Evolutionary conservation across 2,329 filamentous ascomycete genomes (phyloP), one percentile per base, ranked within the genome.

Genomic region (Blastomyces gilchristii): DNA sequence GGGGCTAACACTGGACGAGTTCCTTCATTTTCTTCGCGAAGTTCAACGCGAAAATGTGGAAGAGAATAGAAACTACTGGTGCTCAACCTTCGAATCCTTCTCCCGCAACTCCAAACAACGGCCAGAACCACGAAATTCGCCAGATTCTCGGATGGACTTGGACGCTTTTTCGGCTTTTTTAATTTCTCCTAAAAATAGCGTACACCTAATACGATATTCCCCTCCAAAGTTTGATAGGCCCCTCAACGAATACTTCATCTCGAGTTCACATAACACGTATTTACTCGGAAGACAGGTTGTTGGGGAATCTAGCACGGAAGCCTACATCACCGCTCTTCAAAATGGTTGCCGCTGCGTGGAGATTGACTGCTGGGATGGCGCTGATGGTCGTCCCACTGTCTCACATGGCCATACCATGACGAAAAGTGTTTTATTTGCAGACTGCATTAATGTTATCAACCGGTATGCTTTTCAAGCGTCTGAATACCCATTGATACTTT

Each of bases 191-290:
- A 82, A 86, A 68, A 96, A 95, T 71, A 81, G 85, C 1, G 81
- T 89, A 2, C 82, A 91, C 52, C 77, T 82, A 37, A 82, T 83
- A 52, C 81, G 83, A 65, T 82, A 84, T n/a, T 76, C 83, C 14
- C 78, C 85, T 37, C 85, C 86, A 62, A 79, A 79, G 6, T 84
- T 97, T 62, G 86, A 96, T 71, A 85, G 89, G 31, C 94, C 94
- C 0, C 80, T 97, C 73, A 96, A 96, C 73, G 93, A 97, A 73
- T 99, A 99, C 76, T 97, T 91, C 79, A 94, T 99, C 68, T 97
- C 93, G 0, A 97, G 92, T 78, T 97, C 94, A 1, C 94, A 99
- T 81, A 99, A 99, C 76, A 99, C 94, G 0, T 99, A 99, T 71
- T 86, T 99, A 0, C 81, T 95, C 4, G 94, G 94, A 16, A 87